Evolutionary conservation across 768 basidiomycete species (phyloP).

Genomic region (Daedaleopsis sinensis): DNA sequence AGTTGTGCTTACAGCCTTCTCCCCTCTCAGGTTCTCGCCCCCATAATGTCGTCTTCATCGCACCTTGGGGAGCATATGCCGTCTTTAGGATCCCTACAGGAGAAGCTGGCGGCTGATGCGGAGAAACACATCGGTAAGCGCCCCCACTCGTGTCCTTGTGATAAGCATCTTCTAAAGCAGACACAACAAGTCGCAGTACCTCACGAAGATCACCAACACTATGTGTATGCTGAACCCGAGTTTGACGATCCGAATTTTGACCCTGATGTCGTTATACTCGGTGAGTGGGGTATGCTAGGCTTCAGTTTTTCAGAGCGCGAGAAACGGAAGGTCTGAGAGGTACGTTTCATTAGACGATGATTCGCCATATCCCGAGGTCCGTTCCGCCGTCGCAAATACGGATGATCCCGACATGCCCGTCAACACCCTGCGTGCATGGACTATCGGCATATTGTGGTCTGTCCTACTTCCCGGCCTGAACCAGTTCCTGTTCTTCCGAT

Average conservation of each 20-base stretch:
- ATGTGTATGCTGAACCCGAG: conserved; percentile 19
- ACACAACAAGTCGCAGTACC: background rate
- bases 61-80: conserved; percentile 12
- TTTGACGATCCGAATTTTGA: conserved; percentile 41
- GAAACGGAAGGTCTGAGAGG: background rate
- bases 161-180: background rate
- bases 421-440: conserved; percentile 41
- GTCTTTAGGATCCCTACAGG: conserved; percentile 18
- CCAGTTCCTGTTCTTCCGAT: conserved; percentile 78
- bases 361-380: conserved; percentile 57
- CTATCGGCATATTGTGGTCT: conserved; percentile 47
- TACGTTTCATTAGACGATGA: conserved; percentile 39
- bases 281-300: conserved; percentile 4
- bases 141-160: background rate
- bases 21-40: conserved; percentile 7
- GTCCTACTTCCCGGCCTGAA: conserved; percentile 72
- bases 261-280: conserved; percentile 27
- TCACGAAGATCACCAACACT: background rate
- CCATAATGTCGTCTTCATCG: conserved; percentile 16
- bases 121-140: conserved; percentile 23
- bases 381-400: conserved; percentile 52
- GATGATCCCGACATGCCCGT: conserved; percentile 47
- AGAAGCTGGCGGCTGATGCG: conserved; percentile 20
- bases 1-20: background rate
- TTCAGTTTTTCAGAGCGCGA: background rate